Evolutionary conservation across 305 asterid genomes (phyloP).

Genomic region (Fraxinus velutina): DNA sequence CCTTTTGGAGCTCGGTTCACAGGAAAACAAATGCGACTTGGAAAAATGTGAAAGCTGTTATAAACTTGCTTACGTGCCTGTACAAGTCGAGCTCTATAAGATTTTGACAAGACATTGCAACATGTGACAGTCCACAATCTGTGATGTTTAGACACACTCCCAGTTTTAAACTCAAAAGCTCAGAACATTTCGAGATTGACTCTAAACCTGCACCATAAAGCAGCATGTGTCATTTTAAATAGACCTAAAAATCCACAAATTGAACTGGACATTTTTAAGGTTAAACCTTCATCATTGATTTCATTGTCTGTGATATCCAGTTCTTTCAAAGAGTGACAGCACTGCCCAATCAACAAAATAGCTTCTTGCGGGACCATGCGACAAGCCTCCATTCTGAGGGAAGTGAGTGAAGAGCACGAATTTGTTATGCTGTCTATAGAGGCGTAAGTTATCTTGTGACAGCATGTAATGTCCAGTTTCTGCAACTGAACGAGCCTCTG

Average conservation of each 20-base stretch:
- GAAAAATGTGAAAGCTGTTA: neutral
- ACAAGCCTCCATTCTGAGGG: constrained; percentile 37
- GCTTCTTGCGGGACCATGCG: constrained; percentile 24
- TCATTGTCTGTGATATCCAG: constrained; percentile 31
- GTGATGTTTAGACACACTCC: constrained; percentile 32
- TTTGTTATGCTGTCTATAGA: constrained; percentile 24
- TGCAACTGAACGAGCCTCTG: constrained; percentile 17
- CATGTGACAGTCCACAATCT: constrained; percentile 23
- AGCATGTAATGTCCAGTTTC: constrained; percentile 33
- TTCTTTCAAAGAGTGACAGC: constrained; percentile 23
- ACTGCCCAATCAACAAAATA: constrained; percentile 28
- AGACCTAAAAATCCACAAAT: no score
- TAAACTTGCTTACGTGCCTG: constrained; percentile 23
- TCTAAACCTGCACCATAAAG: constrained; percentile 26
- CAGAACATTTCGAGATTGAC: constrained; percentile 26
- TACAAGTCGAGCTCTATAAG: constrained; percentile 33
- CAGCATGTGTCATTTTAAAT: neutral
- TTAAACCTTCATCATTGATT: constrained; percentile 28
- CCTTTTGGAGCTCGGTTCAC: neutral
- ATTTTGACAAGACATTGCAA: constrained; percentile 23
- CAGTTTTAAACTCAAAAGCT: constrained; percentile 24
- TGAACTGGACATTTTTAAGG: neutral
- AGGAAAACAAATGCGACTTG: neutral
- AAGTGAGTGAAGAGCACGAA: constrained; percentile 25
- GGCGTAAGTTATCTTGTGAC: constrained; percentile 28